Evolutionary conservation across 371 early-diverging fungal genomes (phyloP).

Genomic region (Mucor saturninus): DNA sequence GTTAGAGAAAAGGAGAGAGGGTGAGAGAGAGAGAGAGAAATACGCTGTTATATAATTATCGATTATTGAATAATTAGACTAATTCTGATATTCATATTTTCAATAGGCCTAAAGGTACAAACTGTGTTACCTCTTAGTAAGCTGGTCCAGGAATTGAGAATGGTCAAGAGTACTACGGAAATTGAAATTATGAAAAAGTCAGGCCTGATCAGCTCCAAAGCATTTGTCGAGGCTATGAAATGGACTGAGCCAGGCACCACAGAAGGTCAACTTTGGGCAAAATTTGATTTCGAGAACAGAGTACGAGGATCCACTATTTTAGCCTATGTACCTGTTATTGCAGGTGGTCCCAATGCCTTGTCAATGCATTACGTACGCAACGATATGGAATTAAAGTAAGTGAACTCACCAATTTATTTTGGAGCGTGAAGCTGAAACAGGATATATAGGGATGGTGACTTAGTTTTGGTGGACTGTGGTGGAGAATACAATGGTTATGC

Average conservation of each 20-base stretch:
- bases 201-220: conserved; percentile 76
- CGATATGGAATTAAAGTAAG: conserved; percentile 66
- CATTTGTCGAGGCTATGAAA: conserved; percentile 77
- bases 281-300: conserved; percentile 78
- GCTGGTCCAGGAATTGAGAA: conserved; percentile 73
- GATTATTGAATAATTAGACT: not conserved
- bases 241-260: conserved; percentile 70
- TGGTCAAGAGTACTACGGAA: conserved; percentile 81
- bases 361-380: conserved; percentile 95
- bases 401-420: not conserved
- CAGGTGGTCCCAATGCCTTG: conserved; percentile 89
- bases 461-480: conserved; percentile 94
- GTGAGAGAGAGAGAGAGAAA: not conserved
- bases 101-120: conserved; percentile 35
- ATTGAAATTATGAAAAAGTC: conserved; percentile 80
- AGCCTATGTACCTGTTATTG: conserved; percentile 97
- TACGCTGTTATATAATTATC: too few species aligned
- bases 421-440: not conserved
- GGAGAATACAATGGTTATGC: conserved; percentile 90
- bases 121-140: conserved; percentile 61
- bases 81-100: not conserved
- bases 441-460: conserved; percentile 70
- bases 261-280: conserved; percentile 81
- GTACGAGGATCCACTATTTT: conserved; percentile 75
- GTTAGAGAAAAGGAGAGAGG: not conserved